Percentiles rank a stretch among this genome's conserved stretches.
phyloP scores from a whole-genome alignment of 2,329 filamentous ascomycete genomes.

The Thelonectria discophora region DNA sequence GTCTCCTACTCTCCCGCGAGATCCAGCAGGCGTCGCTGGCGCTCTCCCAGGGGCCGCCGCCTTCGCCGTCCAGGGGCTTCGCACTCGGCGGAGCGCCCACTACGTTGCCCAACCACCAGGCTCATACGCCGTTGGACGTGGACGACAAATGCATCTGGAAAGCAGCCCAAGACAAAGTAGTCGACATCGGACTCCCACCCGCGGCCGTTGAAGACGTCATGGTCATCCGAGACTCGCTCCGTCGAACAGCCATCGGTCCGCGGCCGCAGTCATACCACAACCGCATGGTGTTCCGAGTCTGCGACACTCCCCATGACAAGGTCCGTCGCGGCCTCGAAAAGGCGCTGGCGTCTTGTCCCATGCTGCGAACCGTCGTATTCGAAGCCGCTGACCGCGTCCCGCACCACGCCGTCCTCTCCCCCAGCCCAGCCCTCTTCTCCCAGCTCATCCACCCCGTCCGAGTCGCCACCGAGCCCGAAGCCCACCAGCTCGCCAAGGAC shows the following conservation, averaged over 20 bases:
- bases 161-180: constrained; percentile 17
- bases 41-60: constrained; percentile 10
- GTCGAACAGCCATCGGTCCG: constrained; percentile 43
- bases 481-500: constrained; percentile 32
- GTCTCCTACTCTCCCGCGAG: constrained; percentile 38
- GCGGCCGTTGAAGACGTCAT: constrained; percentile 44
- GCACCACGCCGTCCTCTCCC: constrained; percentile 43
- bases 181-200: constrained; percentile 30
- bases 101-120: background rate
- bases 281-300: constrained; percentile 45
- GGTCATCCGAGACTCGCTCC: constrained; percentile 43
- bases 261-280: constrained; percentile 48
- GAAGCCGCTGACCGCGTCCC: constrained; percentile 24
- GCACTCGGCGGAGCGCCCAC: background rate
- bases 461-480: constrained; percentile 37
- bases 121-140: constrained; percentile 2
- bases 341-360: constrained; percentile 40
- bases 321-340: constrained; percentile 43
- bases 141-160: constrained; percentile 19
- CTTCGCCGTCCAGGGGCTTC: background rate
- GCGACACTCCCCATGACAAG: constrained; percentile 27
- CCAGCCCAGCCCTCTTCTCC: constrained; percentile 36
- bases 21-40: constrained; percentile 29
- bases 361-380: constrained; percentile 45
- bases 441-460: constrained; percentile 39